Conservation (phyloP, 331 rosid species). For the Stylosanthes scabra region DNA sequence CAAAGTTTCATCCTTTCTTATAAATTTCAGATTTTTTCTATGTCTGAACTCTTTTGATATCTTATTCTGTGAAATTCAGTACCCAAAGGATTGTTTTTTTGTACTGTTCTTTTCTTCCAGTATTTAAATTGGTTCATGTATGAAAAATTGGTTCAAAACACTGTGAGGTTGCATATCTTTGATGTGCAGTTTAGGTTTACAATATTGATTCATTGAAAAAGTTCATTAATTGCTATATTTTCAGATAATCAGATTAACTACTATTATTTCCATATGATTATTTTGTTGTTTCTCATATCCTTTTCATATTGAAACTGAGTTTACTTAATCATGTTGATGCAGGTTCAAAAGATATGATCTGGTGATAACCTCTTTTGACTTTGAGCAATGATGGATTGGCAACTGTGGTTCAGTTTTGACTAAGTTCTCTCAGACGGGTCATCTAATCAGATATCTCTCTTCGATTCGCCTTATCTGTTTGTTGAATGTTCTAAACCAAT, state of each 20-base stretch:
- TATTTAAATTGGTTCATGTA: conserved; percentile 10
- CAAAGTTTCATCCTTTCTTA: not conserved
- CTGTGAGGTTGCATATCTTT: conserved; percentile 19
- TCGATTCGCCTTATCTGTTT: conserved; percentile 40
- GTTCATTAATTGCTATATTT: conserved; percentile 7
- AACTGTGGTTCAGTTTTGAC: conserved; percentile 29
- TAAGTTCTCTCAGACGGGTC: conserved; percentile 37
- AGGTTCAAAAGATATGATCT: conserved; percentile 49
- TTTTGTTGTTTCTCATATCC: conserved; percentile 25
- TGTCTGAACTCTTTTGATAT: conserved; percentile 12
- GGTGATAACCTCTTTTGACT: conserved; percentile 41
- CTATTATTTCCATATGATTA: conserved; percentile 22
- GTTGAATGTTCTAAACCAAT: conserved; percentile 32
- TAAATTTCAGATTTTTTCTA: not conserved
- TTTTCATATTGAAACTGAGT: conserved; percentile 9
- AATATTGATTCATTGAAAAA: conserved; percentile 17
- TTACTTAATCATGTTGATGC: conserved; percentile 41
- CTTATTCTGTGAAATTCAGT: conserved; percentile 24
- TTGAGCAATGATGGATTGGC: conserved; percentile 41
- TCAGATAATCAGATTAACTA: conserved; percentile 17
- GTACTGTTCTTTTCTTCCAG: not conserved
- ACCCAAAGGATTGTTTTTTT: not conserved
- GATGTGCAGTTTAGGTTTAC: conserved; percentile 20
- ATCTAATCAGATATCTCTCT: conserved; percentile 36
- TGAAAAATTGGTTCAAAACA: conserved; percentile 13